phyloP scores from a whole-genome alignment of 2,329 filamentous ascomycete species.

The Dactylellina sp. region DNA sequence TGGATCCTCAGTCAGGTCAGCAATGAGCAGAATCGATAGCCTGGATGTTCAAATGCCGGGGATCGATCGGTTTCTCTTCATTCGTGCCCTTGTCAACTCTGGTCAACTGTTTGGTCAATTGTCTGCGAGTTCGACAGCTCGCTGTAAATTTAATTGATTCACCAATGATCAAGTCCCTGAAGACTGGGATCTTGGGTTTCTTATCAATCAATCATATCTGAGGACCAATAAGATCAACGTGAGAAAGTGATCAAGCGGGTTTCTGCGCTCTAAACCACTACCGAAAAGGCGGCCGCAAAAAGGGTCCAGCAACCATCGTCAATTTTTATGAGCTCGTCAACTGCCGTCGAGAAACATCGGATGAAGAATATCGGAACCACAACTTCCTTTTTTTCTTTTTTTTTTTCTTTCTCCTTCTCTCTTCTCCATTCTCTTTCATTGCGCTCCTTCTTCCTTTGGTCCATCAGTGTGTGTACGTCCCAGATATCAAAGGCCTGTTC shows the following conservation, averaged over 20 bases:
- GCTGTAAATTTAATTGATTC: background rate
- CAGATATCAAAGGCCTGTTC: slow-evolving; percentile 25
- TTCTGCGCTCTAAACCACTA: slow-evolving; percentile 1
- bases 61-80: slow-evolving; percentile 20
- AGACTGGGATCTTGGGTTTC: slow-evolving; percentile 18
- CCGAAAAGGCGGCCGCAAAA: slow-evolving; percentile 26
- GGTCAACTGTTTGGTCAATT: slow-evolving; percentile 10
- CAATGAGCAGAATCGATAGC: slow-evolving; percentile 1
- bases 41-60: slow-evolving; percentile 22
- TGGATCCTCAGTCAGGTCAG: slow-evolving; percentile 39
- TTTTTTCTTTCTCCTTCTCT: slow-evolving; percentile 23
- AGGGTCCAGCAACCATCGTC: slow-evolving; percentile 11
- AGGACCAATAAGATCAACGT: slow-evolving; percentile 11
- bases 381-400: slow-evolving; percentile 19
- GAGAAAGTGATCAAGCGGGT: slow-evolving; percentile 25
- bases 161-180: slow-evolving; percentile 6
- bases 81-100: slow-evolving; percentile 14
- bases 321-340: slow-evolving; percentile 3
- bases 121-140: background rate
- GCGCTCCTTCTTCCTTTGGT: slow-evolving; percentile 40
- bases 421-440: slow-evolving; percentile 17
- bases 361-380: slow-evolving; percentile 27
- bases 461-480: slow-evolving; percentile 8
- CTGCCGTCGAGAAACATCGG: slow-evolving; percentile 43
- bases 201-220: slow-evolving; percentile 9